Conservation (phyloP, 768 basidiomycete genomes). For the Gloeostereum incarnatum region DNA sequence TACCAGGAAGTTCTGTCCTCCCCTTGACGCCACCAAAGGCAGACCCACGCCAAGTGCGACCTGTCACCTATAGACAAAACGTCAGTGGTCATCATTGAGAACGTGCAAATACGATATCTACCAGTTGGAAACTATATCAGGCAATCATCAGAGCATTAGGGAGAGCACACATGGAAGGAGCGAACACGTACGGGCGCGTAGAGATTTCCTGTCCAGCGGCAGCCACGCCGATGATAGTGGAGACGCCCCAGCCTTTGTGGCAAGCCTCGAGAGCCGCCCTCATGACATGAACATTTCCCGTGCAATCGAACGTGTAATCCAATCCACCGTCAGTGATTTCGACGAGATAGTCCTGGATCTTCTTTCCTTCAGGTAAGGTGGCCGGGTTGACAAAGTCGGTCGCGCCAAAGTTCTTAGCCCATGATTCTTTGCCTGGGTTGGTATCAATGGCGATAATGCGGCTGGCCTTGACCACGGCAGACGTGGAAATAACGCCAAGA, state of each 20-base stretch:
- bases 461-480: constrained; percentile 67
- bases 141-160: constrained; percentile 22
- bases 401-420: constrained; percentile 91
- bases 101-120: constrained; percentile 15
- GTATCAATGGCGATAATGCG: constrained; percentile 91
- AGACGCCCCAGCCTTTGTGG: constrained; percentile 99
- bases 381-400: constrained; percentile 89
- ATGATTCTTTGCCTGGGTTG: constrained; percentile 76
- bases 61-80: constrained; percentile 54
- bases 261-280: constrained; percentile 94
- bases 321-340: constrained; percentile 95
- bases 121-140: constrained; percentile 49
- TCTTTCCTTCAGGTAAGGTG: constrained; percentile 63
- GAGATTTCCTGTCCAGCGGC: constrained; percentile 94
- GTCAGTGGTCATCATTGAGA: constrained; percentile 15
- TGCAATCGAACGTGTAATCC: constrained; percentile 96
- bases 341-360: constrained; percentile 83
- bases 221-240: constrained; percentile 93
- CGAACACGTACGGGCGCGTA: constrained; percentile 63
- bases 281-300: constrained; percentile 95
- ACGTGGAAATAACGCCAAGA: constrained; percentile 82
- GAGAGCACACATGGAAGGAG: neutral
- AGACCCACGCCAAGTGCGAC: constrained; percentile 87
- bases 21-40: constrained; percentile 99
- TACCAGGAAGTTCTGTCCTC: constrained; percentile 87